Conservation (phyloP, 176 grass and related monocot species). For the Saccharum officinarum region DNA sequence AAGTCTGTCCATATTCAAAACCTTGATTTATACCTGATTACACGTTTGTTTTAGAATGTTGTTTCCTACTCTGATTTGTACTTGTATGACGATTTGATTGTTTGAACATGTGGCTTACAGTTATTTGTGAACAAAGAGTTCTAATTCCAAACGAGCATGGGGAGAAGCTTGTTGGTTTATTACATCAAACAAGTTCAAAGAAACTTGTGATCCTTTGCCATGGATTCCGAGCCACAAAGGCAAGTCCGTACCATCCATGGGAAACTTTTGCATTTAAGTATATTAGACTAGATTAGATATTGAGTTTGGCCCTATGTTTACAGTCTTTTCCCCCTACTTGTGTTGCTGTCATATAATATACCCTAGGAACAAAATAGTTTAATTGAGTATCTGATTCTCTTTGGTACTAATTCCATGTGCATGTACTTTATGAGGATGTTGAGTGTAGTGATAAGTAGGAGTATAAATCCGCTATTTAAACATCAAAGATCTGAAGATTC, state of each 20-base stretch:
- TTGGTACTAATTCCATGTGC: constrained; percentile 1
- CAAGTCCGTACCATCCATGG: constrained; percentile 15
- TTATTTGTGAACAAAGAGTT: constrained; percentile 41
- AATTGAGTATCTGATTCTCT: neutral
- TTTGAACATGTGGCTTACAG: constrained; percentile 31
- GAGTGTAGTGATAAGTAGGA: neutral
- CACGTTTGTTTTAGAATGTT: neutral
- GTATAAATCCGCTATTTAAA: neutral
- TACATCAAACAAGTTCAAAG: constrained; percentile 66
- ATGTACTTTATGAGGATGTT: neutral
- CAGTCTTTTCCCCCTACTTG: neutral
- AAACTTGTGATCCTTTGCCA: constrained; percentile 87
- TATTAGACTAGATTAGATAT: neutral
- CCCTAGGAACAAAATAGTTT: neutral
- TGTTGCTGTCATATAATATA: neutral
- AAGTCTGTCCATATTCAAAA: neutral
- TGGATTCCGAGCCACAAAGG: constrained; percentile 91
- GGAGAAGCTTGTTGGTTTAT: constrained; percentile 75
- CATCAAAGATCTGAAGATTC: neutral
- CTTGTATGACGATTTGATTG: constrained; percentile 12
- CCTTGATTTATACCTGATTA: neutral
- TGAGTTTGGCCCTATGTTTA: neutral
- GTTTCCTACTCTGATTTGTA: constrained; percentile 14
- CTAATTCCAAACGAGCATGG: constrained; percentile 61
- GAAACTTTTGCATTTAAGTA: neutral